Evolutionary conservation across 805 yeast species (phyloP).

Genomic region (Zygoascus biomembranicola): DNA sequence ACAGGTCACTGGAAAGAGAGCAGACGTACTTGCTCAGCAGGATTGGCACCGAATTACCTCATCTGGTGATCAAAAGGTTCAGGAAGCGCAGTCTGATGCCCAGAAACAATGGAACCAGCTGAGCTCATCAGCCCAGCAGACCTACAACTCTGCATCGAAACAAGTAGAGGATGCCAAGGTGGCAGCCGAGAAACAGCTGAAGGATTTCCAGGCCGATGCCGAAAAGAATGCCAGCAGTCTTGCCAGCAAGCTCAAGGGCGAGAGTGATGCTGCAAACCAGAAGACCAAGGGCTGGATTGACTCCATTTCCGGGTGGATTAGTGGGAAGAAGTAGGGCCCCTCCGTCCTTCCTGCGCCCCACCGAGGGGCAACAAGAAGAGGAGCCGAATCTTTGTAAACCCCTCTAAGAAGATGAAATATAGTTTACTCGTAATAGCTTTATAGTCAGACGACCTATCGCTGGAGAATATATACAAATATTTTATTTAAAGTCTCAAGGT

Average conservation of each 20-base stretch:
- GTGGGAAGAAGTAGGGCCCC: not conserved
- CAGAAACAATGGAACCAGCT: not conserved
- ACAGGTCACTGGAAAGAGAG: slow-evolving; percentile 12
- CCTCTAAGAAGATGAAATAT: no score
- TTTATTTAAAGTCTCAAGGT: no score
- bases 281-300: slow-evolving; percentile 7
- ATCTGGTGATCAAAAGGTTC: slow-evolving; percentile 1
- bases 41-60: slow-evolving; percentile 10
- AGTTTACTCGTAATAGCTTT: not conserved
- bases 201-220: slow-evolving; percentile 5
- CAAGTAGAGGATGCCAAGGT: slow-evolving; percentile 6
- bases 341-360: not conserved
- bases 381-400: no score
- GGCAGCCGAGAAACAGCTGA: slow-evolving; percentile 5
- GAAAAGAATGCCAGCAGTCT: slow-evolving; percentile 6
- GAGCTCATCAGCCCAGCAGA: not conserved
- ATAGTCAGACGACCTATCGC: not conserved
- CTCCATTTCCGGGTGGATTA: slow-evolving; percentile 3
- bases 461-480: no score
- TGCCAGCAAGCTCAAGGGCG: slow-evolving; percentile 6
- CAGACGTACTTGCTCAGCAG: slow-evolving; percentile 16
- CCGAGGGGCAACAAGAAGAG: not conserved
- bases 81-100: not conserved
- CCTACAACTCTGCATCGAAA: not conserved
- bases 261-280: slow-evolving; percentile 8